Evolutionary conservation across 2,329 filamentous ascomycete species (phyloP), one percentile per base, ranked within the genome.

Genomic region (Neofusicoccum ribis): DNA sequence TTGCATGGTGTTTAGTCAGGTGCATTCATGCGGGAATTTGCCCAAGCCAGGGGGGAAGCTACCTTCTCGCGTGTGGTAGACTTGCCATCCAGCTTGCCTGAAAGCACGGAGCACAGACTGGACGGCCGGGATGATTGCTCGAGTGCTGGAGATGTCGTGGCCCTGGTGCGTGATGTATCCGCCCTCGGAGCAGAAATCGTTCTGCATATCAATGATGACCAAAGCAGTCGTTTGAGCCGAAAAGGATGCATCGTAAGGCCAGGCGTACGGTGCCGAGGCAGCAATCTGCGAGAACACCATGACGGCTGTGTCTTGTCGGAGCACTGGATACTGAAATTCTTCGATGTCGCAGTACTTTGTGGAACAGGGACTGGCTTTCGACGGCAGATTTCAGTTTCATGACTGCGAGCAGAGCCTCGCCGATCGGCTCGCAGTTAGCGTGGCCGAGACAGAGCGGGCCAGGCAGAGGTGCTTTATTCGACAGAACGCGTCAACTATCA

Each of bases 1-100:
- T 64, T 50, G n/a, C 12, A 12, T 17, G 1, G 15, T 39, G 7
- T 8, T 15, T 8, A 15, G 51, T 56, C 43, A 49, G 51, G 17
- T 56, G 31, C 17, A 3, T 3, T 49, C 6, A 15, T 41, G 27
- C 17, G 7, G 11, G 27, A 4, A n/a, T 11, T n/a, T 15, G 50
- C 15, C 15, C 14, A 58, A 12, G 12, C 4, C 23, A 37, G n/a
- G 39, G 39, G 41, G 5, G 9, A 7, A 23, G 17, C 7, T 36
- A 64, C 62, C 84, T 74, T 85, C 83, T 8, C 84, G 77, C 5
- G 84, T 85, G 71, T 84, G 81, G 56, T 82, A 79, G 34, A 85
- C 72, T 11, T 79, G 76, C 47, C 81, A 80, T 1, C 74, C 73
- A 15, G 76, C 69, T 0, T 66, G 49, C 4, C 83, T 81, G 65